Evolutionary conservation across 352 stramenopile species (phyloP), one percentile per base, ranked within the genome.

Genomic region (Pythium volutum): DNA sequence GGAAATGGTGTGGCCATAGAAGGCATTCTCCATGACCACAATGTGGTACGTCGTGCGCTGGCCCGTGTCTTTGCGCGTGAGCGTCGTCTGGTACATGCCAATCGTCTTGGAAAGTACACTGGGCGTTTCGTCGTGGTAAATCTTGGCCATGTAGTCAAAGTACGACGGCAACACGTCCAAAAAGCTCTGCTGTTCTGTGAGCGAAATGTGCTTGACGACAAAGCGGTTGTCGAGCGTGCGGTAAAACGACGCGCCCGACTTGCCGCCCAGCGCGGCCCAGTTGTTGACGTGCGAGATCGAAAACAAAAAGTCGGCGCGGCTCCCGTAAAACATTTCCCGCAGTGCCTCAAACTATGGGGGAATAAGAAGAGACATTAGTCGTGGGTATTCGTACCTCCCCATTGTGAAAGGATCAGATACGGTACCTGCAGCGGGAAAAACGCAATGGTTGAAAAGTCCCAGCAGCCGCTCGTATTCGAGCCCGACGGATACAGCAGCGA

Each of bases 141-240:
- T 88, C 62, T 97, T 98, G 41, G 86, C 90, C 75, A 99, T 91
- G 67, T 99, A 98, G 67, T 98, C 97, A 87, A 99, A 99, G 71
- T 99, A 99, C 1, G 51, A 76, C 18, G 83, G 76, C 34, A 92
- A 60, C 9, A 88, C 87, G 2, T 87, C 81, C 55, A 93, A 58
- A 29, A 95, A 95, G 41, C 87, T 93, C 87, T 95, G 95, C 36
- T 99, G 81, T 84, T 99, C 97, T 9, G 95, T 99, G 22, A 88
- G 87, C 49, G 89, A 98, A 64, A 99, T 99, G 67, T 96, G 97
- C 70, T 99, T 99, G 29, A 99, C 91, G 49, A 99, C 89, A 70
- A 99, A 99, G 15, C 97, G 84, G 51, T 98, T 93, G 74, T 99
- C 97, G 2, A 91, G 73, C 14, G 96, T 98, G 59, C 95, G 89